These are phyloP conservation scores for Schwanniomyces occidentalis DNA, from an alignment of 805 yeast species.

Conservation along the genomic window DNA sequence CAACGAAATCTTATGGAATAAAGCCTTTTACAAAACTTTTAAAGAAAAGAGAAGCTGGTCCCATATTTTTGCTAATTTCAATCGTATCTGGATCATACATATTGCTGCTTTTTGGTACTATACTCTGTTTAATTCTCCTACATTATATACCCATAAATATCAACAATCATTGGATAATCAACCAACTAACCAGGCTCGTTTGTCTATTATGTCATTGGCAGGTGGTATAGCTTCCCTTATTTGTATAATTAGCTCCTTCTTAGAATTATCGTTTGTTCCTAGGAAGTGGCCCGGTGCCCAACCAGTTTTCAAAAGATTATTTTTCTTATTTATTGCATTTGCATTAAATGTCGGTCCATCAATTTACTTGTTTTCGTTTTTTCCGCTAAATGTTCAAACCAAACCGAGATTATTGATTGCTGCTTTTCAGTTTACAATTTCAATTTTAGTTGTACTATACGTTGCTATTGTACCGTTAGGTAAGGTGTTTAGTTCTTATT, in stretches of 20 bases:
- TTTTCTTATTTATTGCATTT: slow-evolving; percentile 43
- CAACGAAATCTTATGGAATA: slow-evolving; percentile 62
- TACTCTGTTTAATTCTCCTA: slow-evolving; percentile 66
- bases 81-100: slow-evolving; percentile 79
- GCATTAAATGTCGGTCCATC: slow-evolving; percentile 51
- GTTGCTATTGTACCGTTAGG: slow-evolving; percentile 65
- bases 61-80: slow-evolving; percentile 71
- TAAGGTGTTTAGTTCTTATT: slow-evolving; percentile 43
- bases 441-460: slow-evolving; percentile 54
- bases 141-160: slow-evolving; percentile 63
- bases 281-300: slow-evolving; percentile 73
- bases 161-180: slow-evolving; percentile 49
- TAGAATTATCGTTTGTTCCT: slow-evolving; percentile 67
- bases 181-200: slow-evolving; percentile 49
- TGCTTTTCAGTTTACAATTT: slow-evolving; percentile 54
- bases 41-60: slow-evolving; percentile 75
- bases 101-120: slow-evolving; percentile 75
- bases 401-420: slow-evolving; percentile 46
- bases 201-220: slow-evolving; percentile 64
- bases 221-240: slow-evolving; percentile 63
- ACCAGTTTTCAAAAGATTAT: slow-evolving; percentile 51
- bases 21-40: slow-evolving; percentile 72
- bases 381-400: slow-evolving; percentile 32
- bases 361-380: slow-evolving; percentile 49
- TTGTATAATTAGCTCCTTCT: slow-evolving; percentile 53